Percentiles rank a stretch among this genome's conserved stretches.
These are phyloP conservation scores for Gracilaria gracilis DNA, from an alignment of 23 red algal species.

Conservation along the genomic window DNA sequence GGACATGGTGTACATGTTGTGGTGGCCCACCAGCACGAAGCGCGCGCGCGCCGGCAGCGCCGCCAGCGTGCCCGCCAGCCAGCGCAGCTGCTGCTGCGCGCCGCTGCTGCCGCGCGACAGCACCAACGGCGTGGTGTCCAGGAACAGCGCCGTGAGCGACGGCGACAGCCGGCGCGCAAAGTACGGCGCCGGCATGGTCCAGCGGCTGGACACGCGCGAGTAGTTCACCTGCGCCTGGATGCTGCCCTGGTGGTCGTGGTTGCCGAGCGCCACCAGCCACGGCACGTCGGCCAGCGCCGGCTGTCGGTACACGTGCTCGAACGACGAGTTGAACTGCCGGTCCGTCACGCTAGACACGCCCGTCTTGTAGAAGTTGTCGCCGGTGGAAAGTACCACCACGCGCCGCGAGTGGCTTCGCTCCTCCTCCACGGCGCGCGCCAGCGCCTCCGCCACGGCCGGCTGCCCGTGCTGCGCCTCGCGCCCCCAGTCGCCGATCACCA, in stretches of 20 bases:
- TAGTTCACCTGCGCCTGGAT: constrained; percentile 71
- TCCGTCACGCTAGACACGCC: constrained; percentile 52
- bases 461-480: constrained; percentile 71
- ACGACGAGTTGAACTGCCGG: constrained; percentile 66
- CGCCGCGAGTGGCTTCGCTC: not conserved
- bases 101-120: constrained; percentile 27
- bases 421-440: constrained; percentile 20
- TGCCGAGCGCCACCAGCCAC: constrained; percentile 70
- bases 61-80: constrained; percentile 36
- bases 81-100: constrained; percentile 65
- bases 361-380: constrained; percentile 83
- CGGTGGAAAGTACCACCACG: constrained; percentile 52
- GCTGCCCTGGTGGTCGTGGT: constrained; percentile 78
- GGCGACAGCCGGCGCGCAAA: constrained; percentile 21
- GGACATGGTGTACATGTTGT: constrained; percentile 77
- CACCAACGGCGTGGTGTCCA: constrained; percentile 83
- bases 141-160: constrained; percentile 35
- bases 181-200: constrained; percentile 75
- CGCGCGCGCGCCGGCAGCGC: not conserved
- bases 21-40: constrained; percentile 76
- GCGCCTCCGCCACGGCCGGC: constrained; percentile 38
- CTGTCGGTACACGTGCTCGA: constrained; percentile 66
- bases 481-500: constrained; percentile 81
- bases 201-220: constrained; percentile 40
- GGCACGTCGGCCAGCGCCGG: constrained; percentile 23